Percentiles rank a stretch among this genome's conserved stretches.
Evolutionary conservation across 306 rosid species (phyloP).

Genomic region (Canavalia ensiformis): DNA sequence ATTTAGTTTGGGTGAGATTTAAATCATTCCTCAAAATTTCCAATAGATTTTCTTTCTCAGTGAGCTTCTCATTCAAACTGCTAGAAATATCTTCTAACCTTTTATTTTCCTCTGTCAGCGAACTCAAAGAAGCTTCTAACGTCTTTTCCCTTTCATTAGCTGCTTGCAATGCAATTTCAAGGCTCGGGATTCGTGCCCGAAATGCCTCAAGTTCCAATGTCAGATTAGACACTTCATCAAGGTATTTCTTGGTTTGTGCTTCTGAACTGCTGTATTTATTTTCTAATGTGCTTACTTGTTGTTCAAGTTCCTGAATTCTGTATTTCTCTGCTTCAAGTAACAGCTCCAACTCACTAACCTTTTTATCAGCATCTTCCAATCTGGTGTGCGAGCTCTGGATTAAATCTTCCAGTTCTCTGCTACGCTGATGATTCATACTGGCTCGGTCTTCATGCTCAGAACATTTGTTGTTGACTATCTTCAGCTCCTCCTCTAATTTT

Average conservation of each 20-base stretch:
- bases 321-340: slow-evolving; percentile 86
- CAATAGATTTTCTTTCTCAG: slow-evolving; percentile 81
- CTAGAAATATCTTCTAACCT: slow-evolving; percentile 67
- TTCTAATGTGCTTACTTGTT: slow-evolving; percentile 72
- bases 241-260: slow-evolving; percentile 61
- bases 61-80: slow-evolving; percentile 65
- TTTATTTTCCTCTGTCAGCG: slow-evolving; percentile 70
- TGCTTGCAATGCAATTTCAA: slow-evolving; percentile 64
- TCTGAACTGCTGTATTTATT: slow-evolving; percentile 67
- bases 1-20: slow-evolving; percentile 74
- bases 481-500: slow-evolving; percentile 81
- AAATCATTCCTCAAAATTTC: slow-evolving; percentile 79
- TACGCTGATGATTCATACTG: slow-evolving; percentile 68
- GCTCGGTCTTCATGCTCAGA: slow-evolving; percentile 86
- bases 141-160: slow-evolving; percentile 73
- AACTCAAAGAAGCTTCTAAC: slow-evolving; percentile 63
- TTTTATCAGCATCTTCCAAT: slow-evolving; percentile 71
- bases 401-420: slow-evolving; percentile 93
- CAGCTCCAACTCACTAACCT: slow-evolving; percentile 81
- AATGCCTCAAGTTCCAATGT: slow-evolving; percentile 80
- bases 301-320: slow-evolving; percentile 94
- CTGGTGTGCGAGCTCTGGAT: slow-evolving; percentile 77
- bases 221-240: slow-evolving; percentile 64
- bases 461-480: slow-evolving; percentile 62
- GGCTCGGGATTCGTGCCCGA: slow-evolving; percentile 67